phyloP scores from a whole-genome alignment of 1,139 yeast species.

The Magnusiomyces magnusii region DNA sequence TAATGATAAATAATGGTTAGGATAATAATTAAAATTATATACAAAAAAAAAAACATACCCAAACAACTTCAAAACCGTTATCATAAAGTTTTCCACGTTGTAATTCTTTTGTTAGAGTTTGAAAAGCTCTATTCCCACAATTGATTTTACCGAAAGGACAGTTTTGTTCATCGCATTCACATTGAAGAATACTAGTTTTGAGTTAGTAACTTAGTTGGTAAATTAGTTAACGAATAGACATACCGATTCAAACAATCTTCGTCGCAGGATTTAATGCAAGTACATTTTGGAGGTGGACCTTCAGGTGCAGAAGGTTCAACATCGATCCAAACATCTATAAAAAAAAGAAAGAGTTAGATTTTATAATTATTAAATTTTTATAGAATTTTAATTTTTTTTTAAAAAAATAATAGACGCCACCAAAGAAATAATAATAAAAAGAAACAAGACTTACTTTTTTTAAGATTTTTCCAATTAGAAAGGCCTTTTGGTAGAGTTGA shows the following conservation, averaged over 20 bases:
- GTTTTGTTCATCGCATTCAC: slow-evolving; percentile 33
- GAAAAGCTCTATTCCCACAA: slow-evolving; percentile 37
- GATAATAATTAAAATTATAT: background rate
- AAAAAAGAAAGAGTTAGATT: background rate
- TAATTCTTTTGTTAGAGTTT: slow-evolving; percentile 21
- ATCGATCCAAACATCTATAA: slow-evolving; percentile 24
- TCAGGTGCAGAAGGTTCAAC: slow-evolving; percentile 21
- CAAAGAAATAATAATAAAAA: too few relatives aligned
- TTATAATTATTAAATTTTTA: too few relatives aligned
- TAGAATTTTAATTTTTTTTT: background rate
- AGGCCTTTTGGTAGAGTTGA: slow-evolving; percentile 23
- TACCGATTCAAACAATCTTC: slow-evolving; percentile 32
- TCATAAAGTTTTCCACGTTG: slow-evolving; percentile 25
- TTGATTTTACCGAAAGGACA: slow-evolving; percentile 33
- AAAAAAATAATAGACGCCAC: background rate
- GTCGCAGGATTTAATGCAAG: slow-evolving; percentile 32
- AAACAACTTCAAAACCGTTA: slow-evolving; percentile 32
- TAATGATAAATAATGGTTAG: background rate
- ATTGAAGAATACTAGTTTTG: slow-evolving; percentile 24
- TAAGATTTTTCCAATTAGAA: slow-evolving; percentile 31
- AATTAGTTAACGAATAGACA: slow-evolving; percentile 5
- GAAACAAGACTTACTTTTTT: slow-evolving; percentile 22
- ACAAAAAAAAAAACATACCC: slow-evolving; percentile 15
- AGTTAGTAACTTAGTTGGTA: background rate
- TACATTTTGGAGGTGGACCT: slow-evolving; percentile 27